Percentiles rank a stretch among this genome's conserved stretches.
phyloP scores from a whole-genome alignment of 2,329 filamentous ascomycete species.

The Claviceps sp. region DNA sequence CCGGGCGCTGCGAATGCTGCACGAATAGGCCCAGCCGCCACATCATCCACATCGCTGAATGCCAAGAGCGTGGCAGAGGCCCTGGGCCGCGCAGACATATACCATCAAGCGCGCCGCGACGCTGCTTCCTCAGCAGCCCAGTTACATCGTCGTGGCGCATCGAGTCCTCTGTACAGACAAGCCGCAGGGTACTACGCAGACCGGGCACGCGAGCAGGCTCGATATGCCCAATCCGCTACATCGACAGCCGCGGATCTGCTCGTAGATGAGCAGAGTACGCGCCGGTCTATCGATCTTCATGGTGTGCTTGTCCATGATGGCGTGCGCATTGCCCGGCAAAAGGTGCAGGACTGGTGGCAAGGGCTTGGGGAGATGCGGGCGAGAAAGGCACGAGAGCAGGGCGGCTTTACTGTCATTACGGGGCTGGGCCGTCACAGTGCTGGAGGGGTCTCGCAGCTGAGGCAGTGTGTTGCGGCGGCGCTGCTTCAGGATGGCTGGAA shows the following conservation, averaged over 20 bases:
- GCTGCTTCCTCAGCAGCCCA: constrained; percentile 25
- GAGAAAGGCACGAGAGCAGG: constrained; percentile 29
- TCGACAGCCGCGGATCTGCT: constrained; percentile 57
- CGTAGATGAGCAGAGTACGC: constrained; percentile 53
- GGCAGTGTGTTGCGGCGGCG: constrained; percentile 65
- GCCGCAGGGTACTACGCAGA: constrained; percentile 66
- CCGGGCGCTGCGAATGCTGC: neutral
- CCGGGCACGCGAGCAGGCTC: constrained; percentile 50
- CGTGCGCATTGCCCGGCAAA: constrained; percentile 58
- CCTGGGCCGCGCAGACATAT: constrained; percentile 14
- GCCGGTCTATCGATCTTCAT: constrained; percentile 60
- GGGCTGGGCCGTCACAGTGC: constrained; percentile 68
- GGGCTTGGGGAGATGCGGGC: constrained; percentile 51
- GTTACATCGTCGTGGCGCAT: constrained; percentile 39
- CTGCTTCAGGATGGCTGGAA: constrained; percentile 74
- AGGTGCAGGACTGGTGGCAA: constrained; percentile 65
- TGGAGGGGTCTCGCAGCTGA: constrained; percentile 61
- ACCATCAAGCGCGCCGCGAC: constrained; percentile 18
- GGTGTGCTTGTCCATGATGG: constrained; percentile 72
- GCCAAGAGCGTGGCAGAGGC: constrained; percentile 15
- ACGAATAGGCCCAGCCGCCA: neutral
- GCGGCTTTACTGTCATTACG: constrained; percentile 61
- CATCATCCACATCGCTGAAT: neutral
- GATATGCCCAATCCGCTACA: constrained; percentile 41
- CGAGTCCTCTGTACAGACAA: constrained; percentile 59